Base-by-base conservation (phyloP, 164 flowering plant species). In the Warburgia ugandensis region DNA sequence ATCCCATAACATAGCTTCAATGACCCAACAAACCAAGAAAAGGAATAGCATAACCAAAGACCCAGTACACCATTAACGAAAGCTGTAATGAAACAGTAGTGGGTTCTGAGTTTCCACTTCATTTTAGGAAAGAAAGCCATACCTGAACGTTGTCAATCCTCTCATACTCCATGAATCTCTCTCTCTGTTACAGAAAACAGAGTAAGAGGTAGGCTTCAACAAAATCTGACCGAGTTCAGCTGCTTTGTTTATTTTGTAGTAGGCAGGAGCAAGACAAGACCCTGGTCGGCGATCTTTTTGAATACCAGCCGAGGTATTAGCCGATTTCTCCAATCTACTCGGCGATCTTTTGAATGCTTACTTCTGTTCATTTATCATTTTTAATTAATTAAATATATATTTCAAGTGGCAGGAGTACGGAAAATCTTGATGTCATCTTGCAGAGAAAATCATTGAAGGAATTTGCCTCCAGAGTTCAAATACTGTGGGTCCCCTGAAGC, bases 141-240 rank as follows among this genome's bases (percentile, higher is more conserved):
- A 87, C 96, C 90, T 82, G 86, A 55, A 65, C 75, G 63, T 84
- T 84, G 64, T 84, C 70, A 62, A 88, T 84, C 81, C 96, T 73
- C 69, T 84, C 96, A 64, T 88, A 88, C 75, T 84, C 96, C 96
- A 88, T 88, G 65, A 28, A 61, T 70, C 46, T 49, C 30, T 33
- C 56, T 54, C 55, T 58, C 56, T 58, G 23, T 23, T 51, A 45
- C 62, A 38, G 42, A 37, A 10, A 12, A 3, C 5, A 37, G 4
- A 20, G 17, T 16, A 37, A 37, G 17, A 37, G 1, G 17, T 3
- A 3, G 14, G 14, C 1, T 4, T 20, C 41, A 14, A 37, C 17
- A n/a, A n/a, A n/a, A n/a, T n/a, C n/a, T n/a, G n/a, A n/a, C n/a
- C n/a, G n/a, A n/a, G n/a, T n/a, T n/a, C n/a, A n/a, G n/a, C n/a